Evolutionary conservation across 2,329 filamentous ascomycete genomes (phyloP).

Genomic region (Cladosporium sp.): DNA sequence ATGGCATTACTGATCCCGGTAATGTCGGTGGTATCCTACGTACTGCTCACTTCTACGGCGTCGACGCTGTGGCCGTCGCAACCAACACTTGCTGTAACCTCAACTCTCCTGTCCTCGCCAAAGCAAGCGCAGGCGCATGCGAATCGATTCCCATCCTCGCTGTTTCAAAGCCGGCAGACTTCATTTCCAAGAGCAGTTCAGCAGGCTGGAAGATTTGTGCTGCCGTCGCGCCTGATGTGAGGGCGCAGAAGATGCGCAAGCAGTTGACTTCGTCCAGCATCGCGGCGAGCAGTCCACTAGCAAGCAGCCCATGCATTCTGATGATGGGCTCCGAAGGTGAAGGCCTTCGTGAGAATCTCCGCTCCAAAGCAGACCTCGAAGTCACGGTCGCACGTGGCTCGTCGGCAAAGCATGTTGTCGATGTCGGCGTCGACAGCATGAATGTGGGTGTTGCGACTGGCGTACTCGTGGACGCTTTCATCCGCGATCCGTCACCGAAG

Average conservation of each 20-base stretch:
- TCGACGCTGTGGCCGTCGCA: slow-evolving; percentile 78
- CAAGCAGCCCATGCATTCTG: slow-evolving; percentile 66
- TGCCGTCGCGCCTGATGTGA: slow-evolving; percentile 55
- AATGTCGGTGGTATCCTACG: slow-evolving; percentile 90
- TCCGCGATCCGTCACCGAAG: slow-evolving; percentile 19
- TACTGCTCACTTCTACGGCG: slow-evolving; percentile 86
- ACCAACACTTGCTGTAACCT: slow-evolving; percentile 70
- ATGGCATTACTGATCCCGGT: slow-evolving; percentile 75
- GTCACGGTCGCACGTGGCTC: slow-evolving; percentile 56
- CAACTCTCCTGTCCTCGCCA: slow-evolving; percentile 75
- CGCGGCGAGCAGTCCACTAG: slow-evolving; percentile 28
- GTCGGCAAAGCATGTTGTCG: slow-evolving; percentile 30
- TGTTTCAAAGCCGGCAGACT: slow-evolving; percentile 65
- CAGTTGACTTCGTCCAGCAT: slow-evolving; percentile 23
- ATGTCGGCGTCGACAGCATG: slow-evolving; percentile 75
- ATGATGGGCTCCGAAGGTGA: slow-evolving; percentile 81
- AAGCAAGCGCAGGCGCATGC: slow-evolving; percentile 83
- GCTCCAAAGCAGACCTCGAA: slow-evolving; percentile 63
- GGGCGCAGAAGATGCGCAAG: neutral
- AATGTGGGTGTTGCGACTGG: slow-evolving; percentile 90
- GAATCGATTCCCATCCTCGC: slow-evolving; percentile 76
- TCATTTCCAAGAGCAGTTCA: slow-evolving; percentile 66
- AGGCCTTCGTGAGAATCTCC: slow-evolving; percentile 66
- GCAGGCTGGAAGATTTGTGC: slow-evolving; percentile 84
- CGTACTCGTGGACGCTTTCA: slow-evolving; percentile 70